phyloP scores from a whole-genome alignment of 2,329 filamentous ascomycete species.

The Fusarium avenaceum region DNA sequence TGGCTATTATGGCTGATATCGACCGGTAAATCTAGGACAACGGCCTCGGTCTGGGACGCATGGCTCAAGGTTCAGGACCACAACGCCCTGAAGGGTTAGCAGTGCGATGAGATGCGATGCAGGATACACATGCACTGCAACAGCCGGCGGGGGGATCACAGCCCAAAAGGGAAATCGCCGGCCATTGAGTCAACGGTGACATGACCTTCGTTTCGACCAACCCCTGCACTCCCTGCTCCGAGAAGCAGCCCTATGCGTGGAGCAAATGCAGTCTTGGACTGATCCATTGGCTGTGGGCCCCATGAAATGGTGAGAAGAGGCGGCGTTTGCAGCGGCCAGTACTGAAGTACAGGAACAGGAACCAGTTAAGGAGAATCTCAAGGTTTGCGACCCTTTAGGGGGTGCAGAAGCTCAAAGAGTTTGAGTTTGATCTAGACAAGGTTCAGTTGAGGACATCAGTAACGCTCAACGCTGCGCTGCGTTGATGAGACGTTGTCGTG shows the following conservation, averaged over 20 bases:
- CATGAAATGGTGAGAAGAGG: slow-evolving; percentile 26
- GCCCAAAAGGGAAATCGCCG: slow-evolving; percentile 45
- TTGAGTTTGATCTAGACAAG: slow-evolving; percentile 16
- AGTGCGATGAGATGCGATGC: slow-evolving; percentile 30
- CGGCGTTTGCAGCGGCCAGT: slow-evolving; percentile 20
- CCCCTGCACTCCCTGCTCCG: slow-evolving; percentile 39
- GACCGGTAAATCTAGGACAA: slow-evolving; percentile 34
- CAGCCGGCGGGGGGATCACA: slow-evolving; percentile 13
- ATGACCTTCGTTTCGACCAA: slow-evolving; percentile 32
- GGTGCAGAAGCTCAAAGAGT: background rate
- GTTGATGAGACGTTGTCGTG: slow-evolving; percentile 17
- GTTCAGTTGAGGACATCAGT: slow-evolving; percentile 9
- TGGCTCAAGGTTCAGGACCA: slow-evolving; percentile 35
- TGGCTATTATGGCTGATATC: slow-evolving; percentile 21
- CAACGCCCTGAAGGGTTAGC: slow-evolving; percentile 23
- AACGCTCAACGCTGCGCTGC: slow-evolving; percentile 8
- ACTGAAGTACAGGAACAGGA: slow-evolving; percentile 14
- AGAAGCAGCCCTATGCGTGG: slow-evolving; percentile 50
- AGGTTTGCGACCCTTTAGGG: background rate
- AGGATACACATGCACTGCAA: slow-evolving; percentile 22
- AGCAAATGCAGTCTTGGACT: slow-evolving; percentile 33
- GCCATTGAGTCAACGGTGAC: slow-evolving; percentile 47
- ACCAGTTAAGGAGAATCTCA: slow-evolving; percentile 24
- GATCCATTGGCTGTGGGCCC: slow-evolving; percentile 42
- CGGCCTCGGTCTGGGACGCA: slow-evolving; percentile 29